Evolutionary conservation across 352 stramenopile species (phyloP), one percentile per base, ranked within the genome.

Genomic region (Pythium apleroticum): DNA sequence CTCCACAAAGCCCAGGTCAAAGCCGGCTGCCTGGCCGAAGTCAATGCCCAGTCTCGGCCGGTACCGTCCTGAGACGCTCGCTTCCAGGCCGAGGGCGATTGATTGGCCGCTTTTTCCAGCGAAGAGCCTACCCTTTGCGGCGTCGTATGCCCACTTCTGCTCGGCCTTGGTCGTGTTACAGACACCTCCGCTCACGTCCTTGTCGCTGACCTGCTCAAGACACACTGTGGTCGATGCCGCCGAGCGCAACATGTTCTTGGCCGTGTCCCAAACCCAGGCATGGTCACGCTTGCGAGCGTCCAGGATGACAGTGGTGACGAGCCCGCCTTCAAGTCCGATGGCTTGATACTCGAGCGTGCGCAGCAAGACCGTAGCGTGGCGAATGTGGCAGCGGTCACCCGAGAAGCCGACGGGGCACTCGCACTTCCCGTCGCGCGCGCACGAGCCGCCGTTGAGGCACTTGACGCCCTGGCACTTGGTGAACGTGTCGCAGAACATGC

Each of bases 401-500:
- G 54, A 61, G 17, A 52, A 52, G 37, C 54, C 54, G 0, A 61
- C 54, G 19, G 24, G 54, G 17, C 54, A 61, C 27, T 30, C 31
- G 37, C 54, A 61, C 54, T 46, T 41, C 37, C 54, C 54, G 20
- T 52, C 25, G 22, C 17, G 20, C 33, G 43, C 37, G 25, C 54
- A 61, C 19, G 15, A 19, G 22, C 54, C 54, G 37, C 54, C 54
- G 54, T 61, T 52, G 37, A 46, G 54, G 15, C 54, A 61, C 54
- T 28, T 45, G 39, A 61, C 54, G 37, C 37, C 54, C 27, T 37
- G 9, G 54, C 54, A 61, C 54, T 61, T 61, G 54, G 33, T 45
- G 43, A 61, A 61, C n/a, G 31, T 20, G 39, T 61, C 54, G 37
- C 54, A 61, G 54, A 61, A 61, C 37, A 22, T 14, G 25, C 54